Evolutionary conservation across 176 grass and related monocot species (phyloP).

Genomic region (Dendrocalamus sinicus): DNA sequence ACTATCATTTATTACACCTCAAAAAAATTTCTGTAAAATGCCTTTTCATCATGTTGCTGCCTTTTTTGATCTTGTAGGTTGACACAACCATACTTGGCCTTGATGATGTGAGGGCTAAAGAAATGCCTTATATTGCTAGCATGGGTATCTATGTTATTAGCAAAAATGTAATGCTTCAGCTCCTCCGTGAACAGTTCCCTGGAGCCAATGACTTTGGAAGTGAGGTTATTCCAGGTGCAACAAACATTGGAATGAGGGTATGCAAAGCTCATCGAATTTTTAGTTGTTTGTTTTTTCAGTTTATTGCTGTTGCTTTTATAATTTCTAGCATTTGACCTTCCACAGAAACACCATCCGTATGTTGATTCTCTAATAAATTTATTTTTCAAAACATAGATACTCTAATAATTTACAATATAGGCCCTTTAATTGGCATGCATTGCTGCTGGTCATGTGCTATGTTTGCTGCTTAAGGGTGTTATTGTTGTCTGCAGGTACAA

Average conservation of each 20-base stretch:
- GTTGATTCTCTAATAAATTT: neutral
- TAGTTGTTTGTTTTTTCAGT: constrained; percentile 26
- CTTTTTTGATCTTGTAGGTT: constrained; percentile 62
- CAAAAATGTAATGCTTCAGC: constrained; percentile 88
- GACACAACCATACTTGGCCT: constrained; percentile 96
- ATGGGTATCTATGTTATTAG: constrained; percentile 99
- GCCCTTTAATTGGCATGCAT: constrained; percentile 11
- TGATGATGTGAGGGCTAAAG: constrained; percentile 71
- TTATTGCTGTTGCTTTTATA: constrained; percentile 20
- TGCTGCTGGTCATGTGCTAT: neutral
- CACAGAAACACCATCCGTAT: neutral
- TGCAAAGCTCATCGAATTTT: constrained; percentile 22
- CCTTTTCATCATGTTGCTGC: constrained; percentile 28
- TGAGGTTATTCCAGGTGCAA: constrained; percentile 98
- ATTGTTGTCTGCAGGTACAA: constrained; percentile 67
- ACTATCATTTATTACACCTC: constrained; percentile 19
- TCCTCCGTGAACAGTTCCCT: constrained; percentile 82
- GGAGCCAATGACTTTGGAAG: constrained; percentile 97
- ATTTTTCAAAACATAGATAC: neutral
- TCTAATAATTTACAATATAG: neutral
- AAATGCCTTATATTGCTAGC: constrained; percentile 96
- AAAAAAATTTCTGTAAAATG: constrained; percentile 34
- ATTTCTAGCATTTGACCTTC: constrained; percentile 16
- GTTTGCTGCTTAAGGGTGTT: constrained; percentile 15
- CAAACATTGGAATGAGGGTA: constrained; percentile 90